Evolutionary conservation across 2,329 filamentous ascomycete genomes (phyloP).

Genomic region (Catunica adiposa): DNA sequence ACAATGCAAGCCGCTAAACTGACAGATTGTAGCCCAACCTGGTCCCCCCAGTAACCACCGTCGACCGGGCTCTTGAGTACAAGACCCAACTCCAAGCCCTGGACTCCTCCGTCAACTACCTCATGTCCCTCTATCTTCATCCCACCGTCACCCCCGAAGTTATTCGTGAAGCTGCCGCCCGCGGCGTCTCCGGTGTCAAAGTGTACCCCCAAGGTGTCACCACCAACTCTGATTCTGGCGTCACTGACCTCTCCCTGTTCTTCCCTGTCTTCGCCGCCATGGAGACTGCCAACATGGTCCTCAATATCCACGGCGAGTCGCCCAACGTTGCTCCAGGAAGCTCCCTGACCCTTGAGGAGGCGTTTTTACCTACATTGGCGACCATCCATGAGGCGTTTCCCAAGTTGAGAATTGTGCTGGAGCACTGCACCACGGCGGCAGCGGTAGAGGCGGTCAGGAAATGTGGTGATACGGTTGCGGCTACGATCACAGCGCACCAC

Average conservation of each 20-base stretch:
- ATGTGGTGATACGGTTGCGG: slow-evolving; percentile 61
- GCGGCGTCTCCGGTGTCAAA: slow-evolving; percentile 58
- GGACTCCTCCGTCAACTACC: slow-evolving; percentile 46
- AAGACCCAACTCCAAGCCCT: slow-evolving; percentile 41
- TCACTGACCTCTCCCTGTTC: slow-evolving; percentile 52
- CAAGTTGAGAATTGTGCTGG: slow-evolving; percentile 49
- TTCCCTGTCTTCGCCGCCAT: slow-evolving; percentile 76
- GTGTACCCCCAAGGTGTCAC: slow-evolving; percentile 49
- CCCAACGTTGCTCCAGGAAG: slow-evolving; percentile 31
- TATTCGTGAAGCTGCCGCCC: slow-evolving; percentile 55
- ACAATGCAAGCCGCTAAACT: slow-evolving; percentile 9
- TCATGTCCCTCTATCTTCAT: slow-evolving; percentile 59
- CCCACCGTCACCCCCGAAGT: slow-evolving; percentile 47
- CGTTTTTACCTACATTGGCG: slow-evolving; percentile 65
- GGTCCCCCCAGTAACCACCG: slow-evolving; percentile 41
- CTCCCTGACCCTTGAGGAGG: slow-evolving; percentile 26
- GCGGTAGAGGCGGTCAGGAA: slow-evolving; percentile 61
- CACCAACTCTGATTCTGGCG: slow-evolving; percentile 52
- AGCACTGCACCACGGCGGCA: slow-evolving; percentile 77
- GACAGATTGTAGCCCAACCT: slow-evolving; percentile 9
- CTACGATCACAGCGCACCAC: slow-evolving; percentile 76
- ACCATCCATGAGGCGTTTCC: slow-evolving; percentile 63
- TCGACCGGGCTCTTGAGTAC: slow-evolving; percentile 46
- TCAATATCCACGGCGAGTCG: slow-evolving; percentile 90
- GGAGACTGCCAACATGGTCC: slow-evolving; percentile 32